Base-by-base conservation (phyloP, 2,329 filamentous ascomycete species). In the Exophiala aquamarina region DNA sequence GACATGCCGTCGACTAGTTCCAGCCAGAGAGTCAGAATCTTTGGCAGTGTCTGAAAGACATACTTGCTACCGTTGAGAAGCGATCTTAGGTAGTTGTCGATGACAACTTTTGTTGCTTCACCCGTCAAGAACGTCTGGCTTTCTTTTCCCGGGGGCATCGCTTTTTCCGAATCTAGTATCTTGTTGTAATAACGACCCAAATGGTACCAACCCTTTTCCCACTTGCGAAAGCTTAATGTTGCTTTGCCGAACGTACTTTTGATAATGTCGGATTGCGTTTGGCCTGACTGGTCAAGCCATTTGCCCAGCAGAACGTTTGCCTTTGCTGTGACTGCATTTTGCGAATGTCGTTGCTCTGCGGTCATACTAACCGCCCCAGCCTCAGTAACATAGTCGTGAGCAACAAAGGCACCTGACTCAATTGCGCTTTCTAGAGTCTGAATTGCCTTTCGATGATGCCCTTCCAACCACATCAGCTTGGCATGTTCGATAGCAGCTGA, bases 201-300 rank as follows among this genome's bases (percentile, higher is more conserved):
- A 65, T 96, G 95, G 66, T 97, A 98, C 64, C 97, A 92, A 0
- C 89, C 91, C 67, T 96, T 97, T 64, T 98, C 93, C 91, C 92
- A 98, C 62, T 62, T 65, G 36, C 63, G 61, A 50, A 72, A 66
- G 31, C 70, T 63, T 41, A 68, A 69, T 37, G 72, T 74, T 19
- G 91, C 91, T 56, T 86, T 81, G 53, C 90, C 85, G 60, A 96
- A 98, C 62, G 89, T 88, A 44, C 83, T 78, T 36, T 89, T 82
- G 54, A 97, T 78, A 3, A 87, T 83, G 35, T 82, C 79, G 3
- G 89, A 87, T 61, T 95, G 87, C 2, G 90, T 95, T 66, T 97
- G 92, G 4, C 93, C 93, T n/a, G 92, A 88, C 46, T 80, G 84
- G 63, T 97, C 94, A 20, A 96, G 83, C 94, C 94, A 99, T 65